A percentile compares a stretch with the other conserved stretches of the same genome.
These are phyloP conservation scores for Pythium brassicae DNA, from an alignment of 352 stramenopile genomes.

Conservation along the genomic window DNA sequence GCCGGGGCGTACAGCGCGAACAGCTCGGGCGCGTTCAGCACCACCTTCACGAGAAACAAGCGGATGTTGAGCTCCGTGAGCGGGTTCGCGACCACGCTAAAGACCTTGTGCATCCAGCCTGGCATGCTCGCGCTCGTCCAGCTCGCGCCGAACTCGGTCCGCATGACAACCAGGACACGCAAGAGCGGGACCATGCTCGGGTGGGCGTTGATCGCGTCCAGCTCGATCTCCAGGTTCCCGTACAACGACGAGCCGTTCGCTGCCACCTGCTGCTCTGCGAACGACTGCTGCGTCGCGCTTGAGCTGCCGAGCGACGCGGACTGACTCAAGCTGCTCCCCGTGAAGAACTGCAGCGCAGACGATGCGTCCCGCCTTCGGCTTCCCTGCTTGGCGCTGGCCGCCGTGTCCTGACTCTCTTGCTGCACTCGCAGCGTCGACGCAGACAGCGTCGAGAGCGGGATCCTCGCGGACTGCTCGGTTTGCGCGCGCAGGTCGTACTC, in stretches of 20 bases:
- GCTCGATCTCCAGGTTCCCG: slow-evolving; percentile 50
- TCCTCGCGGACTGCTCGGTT: slow-evolving; percentile 42
- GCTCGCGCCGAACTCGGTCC: slow-evolving; percentile 51
- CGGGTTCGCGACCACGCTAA: slow-evolving; percentile 33
- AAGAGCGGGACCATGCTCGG: slow-evolving; percentile 72
- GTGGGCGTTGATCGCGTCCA: slow-evolving; percentile 74
- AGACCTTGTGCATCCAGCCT: slow-evolving; percentile 79
- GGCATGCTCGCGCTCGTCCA: slow-evolving; percentile 59
- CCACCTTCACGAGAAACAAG: slow-evolving; percentile 66
- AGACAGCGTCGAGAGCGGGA: slow-evolving; percentile 54
- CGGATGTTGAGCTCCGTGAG: slow-evolving; percentile 50
- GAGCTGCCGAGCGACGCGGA: slow-evolving; percentile 9
- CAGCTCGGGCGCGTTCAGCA: slow-evolving; percentile 58
- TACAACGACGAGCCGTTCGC: slow-evolving; percentile 21
- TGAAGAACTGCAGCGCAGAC: slow-evolving; percentile 62
- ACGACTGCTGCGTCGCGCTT: slow-evolving; percentile 2
- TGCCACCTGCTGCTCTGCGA: slow-evolving; percentile 17
- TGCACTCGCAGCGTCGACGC: slow-evolving; percentile 27
- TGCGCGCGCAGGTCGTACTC: slow-evolving; percentile 44
- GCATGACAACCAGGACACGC: slow-evolving; percentile 74
- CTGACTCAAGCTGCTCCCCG: slow-evolving; percentile 69
- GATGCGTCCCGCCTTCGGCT: slow-evolving; percentile 20
- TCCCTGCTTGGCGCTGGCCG: background rate
- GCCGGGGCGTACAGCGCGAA: slow-evolving; percentile 43
- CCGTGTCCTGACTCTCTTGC: slow-evolving; percentile 19